Base-by-base conservation (phyloP, 2,329 filamentous ascomycete genomes). In the Tolypocladium sp. region DNA sequence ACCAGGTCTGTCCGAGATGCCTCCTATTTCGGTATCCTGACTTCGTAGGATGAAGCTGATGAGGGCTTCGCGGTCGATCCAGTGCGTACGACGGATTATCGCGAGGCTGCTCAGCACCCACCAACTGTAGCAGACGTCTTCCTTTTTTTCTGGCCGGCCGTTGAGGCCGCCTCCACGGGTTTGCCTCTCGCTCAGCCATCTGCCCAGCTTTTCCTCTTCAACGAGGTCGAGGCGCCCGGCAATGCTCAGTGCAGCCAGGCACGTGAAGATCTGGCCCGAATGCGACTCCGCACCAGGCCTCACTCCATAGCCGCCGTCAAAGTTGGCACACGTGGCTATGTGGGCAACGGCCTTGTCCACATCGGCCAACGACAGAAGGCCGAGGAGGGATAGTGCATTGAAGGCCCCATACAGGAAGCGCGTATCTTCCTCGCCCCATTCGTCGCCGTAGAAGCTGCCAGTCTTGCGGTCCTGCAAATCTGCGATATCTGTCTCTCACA, bases 91-190 rank as follows among this genome's bases (percentile, higher is more conserved):
- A 58, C 83, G 86, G 65, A 99, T 90, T 82, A 97, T 97, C 53
- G 89, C 88, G 65, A 99, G 77, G 71, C 92, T 96, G 70, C 90
- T 93, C 69, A 93, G 78, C 52, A 97, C 94, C 94, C 94, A 99
- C 94, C 94, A 99, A 72, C 91, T 96, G 76, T 99, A 99, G 77
- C 94, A 99, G 17, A 96, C 93, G 72, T 99, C 94, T 71, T 96
- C 93, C 63, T 90, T 77, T 78, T 99, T 99, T 76, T 97, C 94
- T 0, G 94, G 94, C 55, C 94, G 83, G 3, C 94, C 94, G 71
- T 99, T 99, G 56, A 99, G 77, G 0, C 94, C 94, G 37, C 94
- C 94, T 55, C 87, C 88, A 12, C 90, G 83, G 35, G 96, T 79
- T 72, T 99, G 94, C 63, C 94, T 84, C 75, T 99, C 94, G 73